phyloP scores from a whole-genome alignment of 2,329 filamentous ascomycete genomes.

The Chaetomiaceae sp. region DNA sequence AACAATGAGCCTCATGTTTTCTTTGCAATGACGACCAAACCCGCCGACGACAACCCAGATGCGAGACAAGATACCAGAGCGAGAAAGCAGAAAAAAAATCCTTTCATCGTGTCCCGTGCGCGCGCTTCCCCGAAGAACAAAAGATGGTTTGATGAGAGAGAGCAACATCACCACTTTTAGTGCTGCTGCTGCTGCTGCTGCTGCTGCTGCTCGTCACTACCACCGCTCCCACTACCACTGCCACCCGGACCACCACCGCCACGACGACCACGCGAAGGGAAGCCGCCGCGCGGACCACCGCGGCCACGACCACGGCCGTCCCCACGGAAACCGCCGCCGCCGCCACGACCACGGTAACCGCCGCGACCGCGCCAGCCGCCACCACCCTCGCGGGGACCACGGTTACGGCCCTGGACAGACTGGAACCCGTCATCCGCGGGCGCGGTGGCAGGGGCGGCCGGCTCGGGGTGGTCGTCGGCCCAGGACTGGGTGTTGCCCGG shows the following conservation, averaged over 20 bases:
- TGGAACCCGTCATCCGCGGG: conserved; percentile 61
- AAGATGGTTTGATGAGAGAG: background rate
- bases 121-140: background rate
- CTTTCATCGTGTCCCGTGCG: conserved; percentile 2
- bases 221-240: too few relatives aligned
- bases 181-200: conserved; percentile 10
- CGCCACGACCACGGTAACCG: conserved; percentile 40
- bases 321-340: conserved; percentile 32
- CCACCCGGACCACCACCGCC: conserved; percentile 13
- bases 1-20: conserved; percentile 15
- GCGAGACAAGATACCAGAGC: conserved; percentile 20
- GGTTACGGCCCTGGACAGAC: conserved; percentile 56
- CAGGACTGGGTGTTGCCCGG: conserved; percentile 58
- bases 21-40: conserved; percentile 13
- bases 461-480: conserved; percentile 71
- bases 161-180: background rate
- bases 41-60: conserved; percentile 17
- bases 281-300: conserved; percentile 37
- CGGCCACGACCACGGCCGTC: conserved; percentile 36
- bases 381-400: conserved; percentile 49
- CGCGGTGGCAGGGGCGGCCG: conserved; percentile 33
- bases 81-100: conserved; percentile 3
- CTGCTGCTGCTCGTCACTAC: too few relatives aligned
- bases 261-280: conserved; percentile 18
- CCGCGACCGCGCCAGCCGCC: conserved; percentile 31